Conservation (phyloP, 805 yeast species). For the Starmerella ratchasimensis region DNA sequence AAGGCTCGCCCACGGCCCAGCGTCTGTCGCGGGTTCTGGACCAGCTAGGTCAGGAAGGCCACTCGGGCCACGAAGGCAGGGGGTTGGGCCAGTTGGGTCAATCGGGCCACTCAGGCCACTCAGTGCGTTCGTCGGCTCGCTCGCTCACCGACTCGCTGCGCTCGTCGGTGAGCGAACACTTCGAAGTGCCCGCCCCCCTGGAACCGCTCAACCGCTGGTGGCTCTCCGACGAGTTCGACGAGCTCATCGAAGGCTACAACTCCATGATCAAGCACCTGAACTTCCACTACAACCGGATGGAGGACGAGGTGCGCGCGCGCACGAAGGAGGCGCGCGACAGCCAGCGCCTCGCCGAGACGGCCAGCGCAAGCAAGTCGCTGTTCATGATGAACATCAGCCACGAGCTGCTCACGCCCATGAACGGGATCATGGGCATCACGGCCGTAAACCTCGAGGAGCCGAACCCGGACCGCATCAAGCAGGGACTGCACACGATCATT, state of each 20-base stretch:
- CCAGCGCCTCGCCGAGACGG: slow-evolving; percentile 36
- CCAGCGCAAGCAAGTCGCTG: slow-evolving; percentile 88
- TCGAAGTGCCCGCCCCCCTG: slow-evolving; percentile 15
- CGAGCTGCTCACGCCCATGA: slow-evolving; percentile 85
- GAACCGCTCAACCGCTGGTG: slow-evolving; percentile 11
- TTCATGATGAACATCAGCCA: slow-evolving; percentile 90
- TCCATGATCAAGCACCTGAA: slow-evolving; percentile 82
- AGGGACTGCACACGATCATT: slow-evolving; percentile 64
- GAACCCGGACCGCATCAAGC: slow-evolving; percentile 47
- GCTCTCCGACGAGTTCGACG: slow-evolving; percentile 63
- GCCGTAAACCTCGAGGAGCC: slow-evolving; percentile 81
- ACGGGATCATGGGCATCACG: slow-evolving; percentile 93
- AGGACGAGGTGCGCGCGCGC: slow-evolving; percentile 74
- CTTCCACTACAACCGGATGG: slow-evolving; percentile 68
- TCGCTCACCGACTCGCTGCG: too few relatives aligned
- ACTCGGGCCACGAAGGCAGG: too few relatives aligned
- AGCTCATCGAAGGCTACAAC: slow-evolving; percentile 76
- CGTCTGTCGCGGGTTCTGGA: too few relatives aligned
- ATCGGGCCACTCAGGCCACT: too few relatives aligned
- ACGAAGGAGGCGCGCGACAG: slow-evolving; percentile 69
- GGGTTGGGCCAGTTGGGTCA: too few relatives aligned
- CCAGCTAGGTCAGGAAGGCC: too few relatives aligned
- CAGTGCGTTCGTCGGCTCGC: too few relatives aligned
- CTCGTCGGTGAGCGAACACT: too few relatives aligned
- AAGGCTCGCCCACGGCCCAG: too few relatives aligned